phyloP scores from a whole-genome alignment of 495 filamentous ascomycete species.

The Saxophila tyrrhenica region DNA sequence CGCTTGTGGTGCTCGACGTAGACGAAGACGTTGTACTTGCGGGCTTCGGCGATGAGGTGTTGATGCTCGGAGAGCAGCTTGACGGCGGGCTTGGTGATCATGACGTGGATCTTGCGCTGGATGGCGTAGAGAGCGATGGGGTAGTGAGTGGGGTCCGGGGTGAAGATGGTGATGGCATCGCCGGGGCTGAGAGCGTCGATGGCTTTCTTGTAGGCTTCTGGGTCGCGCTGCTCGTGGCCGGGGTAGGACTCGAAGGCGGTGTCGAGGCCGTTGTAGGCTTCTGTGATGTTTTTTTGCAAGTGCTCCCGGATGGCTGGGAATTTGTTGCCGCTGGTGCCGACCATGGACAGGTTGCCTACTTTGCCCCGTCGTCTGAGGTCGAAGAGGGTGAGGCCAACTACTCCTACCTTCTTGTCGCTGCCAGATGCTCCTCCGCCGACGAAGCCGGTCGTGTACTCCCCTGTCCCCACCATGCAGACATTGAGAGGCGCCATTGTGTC shows the following conservation, averaged over 20 bases:
- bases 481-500: constrained; percentile 67
- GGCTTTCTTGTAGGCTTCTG: constrained; percentile 77
- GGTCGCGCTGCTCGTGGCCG: constrained; percentile 55
- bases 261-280: constrained; percentile 80
- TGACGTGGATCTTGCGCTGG: constrained; percentile 71
- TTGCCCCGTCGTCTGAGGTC: constrained; percentile 81
- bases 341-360: constrained; percentile 79
- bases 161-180: constrained; percentile 93
- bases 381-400: constrained; percentile 82
- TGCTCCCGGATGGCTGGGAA: constrained; percentile 89
- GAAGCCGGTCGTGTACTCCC: constrained; percentile 91
- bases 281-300: constrained; percentile 74
- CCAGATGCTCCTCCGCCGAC: constrained; percentile 64
- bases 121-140: constrained; percentile 93
- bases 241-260: constrained; percentile 74
- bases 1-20: constrained; percentile 96
- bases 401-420: constrained; percentile 77
- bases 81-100: constrained; percentile 92
- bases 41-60: constrained; percentile 56
- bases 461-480: constrained; percentile 89
- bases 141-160: constrained; percentile 86
- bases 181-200: constrained; percentile 76
- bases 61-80: constrained; percentile 72
- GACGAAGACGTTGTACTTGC: constrained; percentile 72
- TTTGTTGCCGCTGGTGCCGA: constrained; percentile 75